These are phyloP conservation scores for Oehlia diaphana DNA, from an alignment of 192 early-diverging fungal species.

Conservation along the genomic window DNA sequence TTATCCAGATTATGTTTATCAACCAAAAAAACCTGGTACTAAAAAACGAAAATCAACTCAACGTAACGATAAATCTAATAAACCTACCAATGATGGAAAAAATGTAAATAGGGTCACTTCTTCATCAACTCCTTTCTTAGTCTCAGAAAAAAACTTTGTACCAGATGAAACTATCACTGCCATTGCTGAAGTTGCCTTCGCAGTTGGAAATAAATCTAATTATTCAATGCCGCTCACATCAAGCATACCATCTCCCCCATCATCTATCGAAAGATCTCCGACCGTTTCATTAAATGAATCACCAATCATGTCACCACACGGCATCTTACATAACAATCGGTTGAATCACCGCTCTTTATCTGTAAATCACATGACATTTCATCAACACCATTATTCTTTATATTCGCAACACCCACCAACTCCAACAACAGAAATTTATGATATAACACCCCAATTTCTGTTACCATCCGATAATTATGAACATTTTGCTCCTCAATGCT, in stretches of 20 bases:
- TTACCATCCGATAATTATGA: background rate
- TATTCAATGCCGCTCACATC: background rate
- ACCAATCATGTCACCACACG: background rate
- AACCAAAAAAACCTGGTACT: slow-evolving; percentile 27
- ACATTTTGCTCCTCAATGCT: background rate
- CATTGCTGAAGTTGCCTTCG: background rate
- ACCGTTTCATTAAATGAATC: background rate
- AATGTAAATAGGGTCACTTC: background rate
- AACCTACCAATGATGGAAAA: no score
- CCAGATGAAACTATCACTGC: background rate
- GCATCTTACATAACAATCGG: background rate
- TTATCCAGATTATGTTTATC: slow-evolving; percentile 26
- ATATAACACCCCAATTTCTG: background rate
- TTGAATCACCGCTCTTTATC: no score
- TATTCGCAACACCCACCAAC: background rate
- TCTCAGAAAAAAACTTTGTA: background rate
- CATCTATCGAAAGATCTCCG: background rate
- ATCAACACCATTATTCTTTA: background rate
- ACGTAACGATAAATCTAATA: no score
- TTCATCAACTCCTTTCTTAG: background rate
- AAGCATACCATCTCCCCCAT: background rate
- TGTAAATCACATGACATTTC: background rate
- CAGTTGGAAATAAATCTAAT: background rate
- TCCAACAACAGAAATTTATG: background rate
- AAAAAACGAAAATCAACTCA: background rate